These are phyloP conservation scores for Pseudonitzschia pungens DNA, from an alignment of 108 stramenopile species.

Conservation along the genomic window DNA sequence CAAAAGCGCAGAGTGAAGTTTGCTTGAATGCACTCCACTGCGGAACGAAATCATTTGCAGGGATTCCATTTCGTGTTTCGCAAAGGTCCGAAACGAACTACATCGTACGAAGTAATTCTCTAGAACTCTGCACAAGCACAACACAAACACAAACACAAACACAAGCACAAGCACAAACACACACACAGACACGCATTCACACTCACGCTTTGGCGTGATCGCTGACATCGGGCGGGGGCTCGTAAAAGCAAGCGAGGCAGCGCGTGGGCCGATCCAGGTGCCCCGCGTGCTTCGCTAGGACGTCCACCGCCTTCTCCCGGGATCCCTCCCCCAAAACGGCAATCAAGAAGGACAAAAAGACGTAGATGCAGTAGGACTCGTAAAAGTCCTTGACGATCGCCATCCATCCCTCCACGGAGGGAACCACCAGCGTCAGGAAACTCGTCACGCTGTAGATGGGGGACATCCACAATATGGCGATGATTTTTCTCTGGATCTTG, in stretches of 20 bases:
- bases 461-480: constrained; percentile 90
- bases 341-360: constrained; percentile 81
- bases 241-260: constrained; percentile 51
- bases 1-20: too few species aligned
- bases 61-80: too few species aligned
- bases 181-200: background rate
- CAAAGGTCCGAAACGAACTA: too few species aligned
- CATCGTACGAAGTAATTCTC: too few species aligned
- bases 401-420: constrained; percentile 59
- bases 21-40: too few species aligned
- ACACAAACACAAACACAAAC: background rate
- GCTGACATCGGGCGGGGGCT: constrained; percentile 57
- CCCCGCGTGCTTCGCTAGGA: constrained; percentile 52
- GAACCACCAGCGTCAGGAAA: constrained; percentile 67
- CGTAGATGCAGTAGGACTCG: constrained; percentile 78
- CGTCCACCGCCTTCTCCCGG: constrained; percentile 56
- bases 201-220: constrained; percentile 59
- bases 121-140: background rate
- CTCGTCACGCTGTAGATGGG: constrained; percentile 82
- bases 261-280: constrained; percentile 63
- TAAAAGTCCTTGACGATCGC: constrained; percentile 79
- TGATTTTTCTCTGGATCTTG: constrained; percentile 79
- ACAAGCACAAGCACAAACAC: background rate
- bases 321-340: constrained; percentile 67
- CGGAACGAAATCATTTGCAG: too few species aligned